Evolutionary conservation across 1,284 basidiomycete genomes (phyloP).

Genomic region (Cerioporus squamosus): DNA sequence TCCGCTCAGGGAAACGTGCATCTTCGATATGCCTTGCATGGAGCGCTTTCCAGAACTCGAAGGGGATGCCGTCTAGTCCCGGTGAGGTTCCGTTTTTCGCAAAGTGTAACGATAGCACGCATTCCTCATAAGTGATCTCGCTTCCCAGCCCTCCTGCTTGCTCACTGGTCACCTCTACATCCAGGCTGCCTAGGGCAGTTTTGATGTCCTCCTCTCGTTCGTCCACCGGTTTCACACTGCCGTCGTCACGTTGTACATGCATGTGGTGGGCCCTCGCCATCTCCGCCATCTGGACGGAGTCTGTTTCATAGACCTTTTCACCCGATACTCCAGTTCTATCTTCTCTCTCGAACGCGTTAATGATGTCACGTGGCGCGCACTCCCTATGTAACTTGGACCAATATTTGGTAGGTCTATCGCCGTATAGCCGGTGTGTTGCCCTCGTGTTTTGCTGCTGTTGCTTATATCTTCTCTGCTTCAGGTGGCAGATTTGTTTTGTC

Average conservation of each 20-base stretch:
- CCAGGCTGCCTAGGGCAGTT: not conserved
- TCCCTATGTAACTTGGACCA: conserved; percentile 34
- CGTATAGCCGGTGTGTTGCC: conserved; percentile 23
- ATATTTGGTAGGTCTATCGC: conserved; percentile 36
- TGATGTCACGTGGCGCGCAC: not conserved
- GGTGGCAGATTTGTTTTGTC: not conserved
- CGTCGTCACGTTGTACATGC: not conserved
- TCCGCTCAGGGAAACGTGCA: not conserved
- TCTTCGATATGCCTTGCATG: not conserved
- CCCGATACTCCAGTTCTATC: not conserved
- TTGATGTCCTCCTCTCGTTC: not conserved
- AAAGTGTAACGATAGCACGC: not conserved
- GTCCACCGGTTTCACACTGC: not conserved
- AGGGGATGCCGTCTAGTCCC: conserved; percentile 26
- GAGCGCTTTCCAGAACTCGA: conserved; percentile 26
- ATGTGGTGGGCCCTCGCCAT: conserved; percentile 3
- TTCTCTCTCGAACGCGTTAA: not conserved
- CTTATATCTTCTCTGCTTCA: not conserved
- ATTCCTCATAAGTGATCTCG: not conserved
- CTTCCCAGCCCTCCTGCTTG: not conserved
- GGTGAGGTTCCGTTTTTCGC: conserved; percentile 14
- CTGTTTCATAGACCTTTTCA: not conserved
- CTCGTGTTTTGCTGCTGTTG: not conserved
- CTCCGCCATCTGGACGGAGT: not conserved
- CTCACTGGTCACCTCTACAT: not conserved